Evolutionary conservation across 1,139 yeast genomes (phyloP).

Genomic region (Arxiozyma bovina): DNA sequence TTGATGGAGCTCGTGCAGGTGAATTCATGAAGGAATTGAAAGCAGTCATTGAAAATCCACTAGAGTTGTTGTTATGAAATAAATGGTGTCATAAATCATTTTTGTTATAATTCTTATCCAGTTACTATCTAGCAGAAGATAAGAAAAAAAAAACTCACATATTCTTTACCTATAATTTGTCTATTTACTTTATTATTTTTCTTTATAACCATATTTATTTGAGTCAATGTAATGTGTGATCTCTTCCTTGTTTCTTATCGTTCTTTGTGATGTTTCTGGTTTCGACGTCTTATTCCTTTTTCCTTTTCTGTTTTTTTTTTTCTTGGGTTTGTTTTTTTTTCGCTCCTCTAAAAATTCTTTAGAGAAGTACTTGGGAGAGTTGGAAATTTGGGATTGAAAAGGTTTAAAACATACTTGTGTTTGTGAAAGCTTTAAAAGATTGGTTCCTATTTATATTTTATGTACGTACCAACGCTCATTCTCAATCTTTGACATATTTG

Average conservation of each 20-base stretch:
- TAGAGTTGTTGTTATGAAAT: conserved; percentile 71
- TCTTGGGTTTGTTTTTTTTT: too few relatives aligned
- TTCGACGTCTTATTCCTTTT: too few relatives aligned
- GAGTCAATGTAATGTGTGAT: neutral
- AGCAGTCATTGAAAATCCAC: conserved; percentile 88
- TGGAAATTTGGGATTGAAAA: too few relatives aligned
- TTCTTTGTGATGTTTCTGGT: neutral
- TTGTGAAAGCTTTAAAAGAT: too few relatives aligned
- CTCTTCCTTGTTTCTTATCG: neutral
- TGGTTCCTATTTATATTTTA: too few relatives aligned
- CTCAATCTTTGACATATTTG: too few relatives aligned
- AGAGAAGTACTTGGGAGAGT: too few relatives aligned
- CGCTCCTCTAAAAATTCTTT: neutral
- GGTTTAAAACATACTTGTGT: too few relatives aligned
- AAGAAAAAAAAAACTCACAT: neutral
- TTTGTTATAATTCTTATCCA: neutral
- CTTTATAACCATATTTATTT: neutral
- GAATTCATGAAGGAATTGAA: conserved; percentile 92
- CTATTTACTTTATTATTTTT: neutral
- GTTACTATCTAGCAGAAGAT: neutral
- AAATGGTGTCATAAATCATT: neutral
- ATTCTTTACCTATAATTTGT: neutral
- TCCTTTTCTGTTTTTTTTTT: too few relatives aligned
- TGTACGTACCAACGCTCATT: too few relatives aligned
- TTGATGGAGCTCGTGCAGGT: conserved; percentile 97